These are phyloP conservation scores for Aspergillus bertholletiae DNA, from an alignment of 495 filamentous ascomycete species.

Conservation along the genomic window DNA sequence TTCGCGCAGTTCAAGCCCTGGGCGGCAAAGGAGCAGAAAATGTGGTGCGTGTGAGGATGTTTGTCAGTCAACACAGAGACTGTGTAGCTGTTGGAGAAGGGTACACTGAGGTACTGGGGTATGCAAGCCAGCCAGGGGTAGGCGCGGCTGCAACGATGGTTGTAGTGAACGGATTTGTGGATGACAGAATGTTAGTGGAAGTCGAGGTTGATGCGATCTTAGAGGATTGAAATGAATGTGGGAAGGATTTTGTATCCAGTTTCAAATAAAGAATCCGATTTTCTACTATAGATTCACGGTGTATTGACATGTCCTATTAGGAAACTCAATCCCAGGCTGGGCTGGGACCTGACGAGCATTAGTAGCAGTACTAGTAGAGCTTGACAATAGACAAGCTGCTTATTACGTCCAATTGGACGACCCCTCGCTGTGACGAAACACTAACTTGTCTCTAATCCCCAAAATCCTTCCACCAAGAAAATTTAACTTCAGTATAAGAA, in stretches of 20 bases:
- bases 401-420: neutral
- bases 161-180: slow-evolving; percentile 39
- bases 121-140: slow-evolving; percentile 18
- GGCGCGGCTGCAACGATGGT: slow-evolving; percentile 44
- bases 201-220: slow-evolving; percentile 44
- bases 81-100: slow-evolving; percentile 30
- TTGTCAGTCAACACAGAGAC: slow-evolving; percentile 33
- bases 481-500: too few species aligned
- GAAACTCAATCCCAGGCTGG: too few species aligned
- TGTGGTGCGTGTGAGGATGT: slow-evolving; percentile 41
- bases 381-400: neutral
- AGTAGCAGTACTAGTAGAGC: too few species aligned
- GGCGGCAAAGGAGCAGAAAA: slow-evolving; percentile 36
- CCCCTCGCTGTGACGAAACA: neutral
- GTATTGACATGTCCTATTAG: too few species aligned
- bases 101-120: slow-evolving; percentile 34
- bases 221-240: slow-evolving; percentile 5
- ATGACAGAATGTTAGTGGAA: slow-evolving; percentile 45
- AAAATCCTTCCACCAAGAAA: neutral
- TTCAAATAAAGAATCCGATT: neutral
- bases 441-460: too few species aligned
- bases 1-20: slow-evolving; percentile 37
- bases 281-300: neutral
- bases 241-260: neutral
- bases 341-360: too few species aligned